Conservation (phyloP, 2,329 filamentous ascomycete genomes). For the Coniochaeta sp. region DNA sequence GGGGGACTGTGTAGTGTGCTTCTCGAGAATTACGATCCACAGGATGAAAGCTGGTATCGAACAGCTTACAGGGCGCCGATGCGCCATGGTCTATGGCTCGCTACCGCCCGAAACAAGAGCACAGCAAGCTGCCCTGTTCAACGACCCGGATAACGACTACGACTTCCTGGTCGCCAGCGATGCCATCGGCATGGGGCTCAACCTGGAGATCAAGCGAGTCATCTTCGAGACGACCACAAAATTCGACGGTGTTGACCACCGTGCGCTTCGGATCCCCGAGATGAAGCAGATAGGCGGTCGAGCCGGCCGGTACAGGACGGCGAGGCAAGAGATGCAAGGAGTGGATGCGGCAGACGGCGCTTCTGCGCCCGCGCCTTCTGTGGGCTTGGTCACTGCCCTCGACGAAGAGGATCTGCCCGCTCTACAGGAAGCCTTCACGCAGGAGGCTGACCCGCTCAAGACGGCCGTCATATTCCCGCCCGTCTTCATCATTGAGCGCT, state of each 20-base stretch:
- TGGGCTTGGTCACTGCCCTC: slow-evolving; percentile 75
- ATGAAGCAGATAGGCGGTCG: slow-evolving; percentile 93
- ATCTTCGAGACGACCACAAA: slow-evolving; percentile 78
- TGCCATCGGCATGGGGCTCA: slow-evolving; percentile 95
- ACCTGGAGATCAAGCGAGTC: slow-evolving; percentile 84
- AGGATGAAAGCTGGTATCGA: slow-evolving; percentile 74
- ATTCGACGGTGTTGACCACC: slow-evolving; percentile 52
- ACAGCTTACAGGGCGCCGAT: slow-evolving; percentile 64
- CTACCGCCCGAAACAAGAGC: slow-evolving; percentile 89
- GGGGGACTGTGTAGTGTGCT: slow-evolving; percentile 85
- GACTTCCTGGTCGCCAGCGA: slow-evolving; percentile 79
- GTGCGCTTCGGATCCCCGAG: slow-evolving; percentile 63
- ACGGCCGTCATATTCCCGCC: slow-evolving; percentile 72
- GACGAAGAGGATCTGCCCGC: slow-evolving; percentile 59
- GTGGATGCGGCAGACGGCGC: slow-evolving; percentile 8
- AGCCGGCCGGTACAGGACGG: slow-evolving; percentile 78
- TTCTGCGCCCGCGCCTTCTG: slow-evolving; percentile 14
- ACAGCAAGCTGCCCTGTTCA: slow-evolving; percentile 87
- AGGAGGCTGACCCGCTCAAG: slow-evolving; percentile 58
- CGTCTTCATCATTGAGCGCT: slow-evolving; percentile 61
- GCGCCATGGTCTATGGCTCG: slow-evolving; percentile 88
- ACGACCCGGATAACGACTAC: slow-evolving; percentile 91
- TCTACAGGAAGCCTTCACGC: slow-evolving; percentile 56
- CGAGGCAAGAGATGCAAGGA: slow-evolving; percentile 43
- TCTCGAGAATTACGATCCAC: slow-evolving; percentile 78